Conservation (phyloP, 2,329 filamentous ascomycete species). For the Gyromitra esculenta region DNA sequence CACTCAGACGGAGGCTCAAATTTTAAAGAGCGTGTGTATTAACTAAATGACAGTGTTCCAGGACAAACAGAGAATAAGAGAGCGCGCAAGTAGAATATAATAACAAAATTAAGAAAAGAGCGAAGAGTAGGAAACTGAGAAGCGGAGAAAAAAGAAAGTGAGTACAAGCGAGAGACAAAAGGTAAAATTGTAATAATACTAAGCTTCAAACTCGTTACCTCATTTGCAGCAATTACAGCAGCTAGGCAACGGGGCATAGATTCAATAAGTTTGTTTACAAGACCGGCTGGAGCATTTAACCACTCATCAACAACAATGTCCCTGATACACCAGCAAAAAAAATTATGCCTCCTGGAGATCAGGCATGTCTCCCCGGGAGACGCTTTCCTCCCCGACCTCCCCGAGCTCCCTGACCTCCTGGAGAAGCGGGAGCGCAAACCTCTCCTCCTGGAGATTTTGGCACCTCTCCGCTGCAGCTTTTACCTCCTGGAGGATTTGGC, state of each 20-base stretch:
- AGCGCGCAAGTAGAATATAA: too few species aligned
- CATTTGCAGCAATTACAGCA: conserved; percentile 11
- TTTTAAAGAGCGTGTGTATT: background rate
- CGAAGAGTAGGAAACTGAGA: background rate
- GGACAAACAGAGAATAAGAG: background rate
- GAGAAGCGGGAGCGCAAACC: too few species aligned
- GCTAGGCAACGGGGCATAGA: conserved; percentile 10
- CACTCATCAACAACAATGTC: conserved; percentile 17
- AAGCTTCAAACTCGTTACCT: conserved; percentile 28
- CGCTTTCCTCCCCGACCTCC: too few species aligned
- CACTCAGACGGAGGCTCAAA: too few species aligned
- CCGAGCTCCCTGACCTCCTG: too few species aligned
- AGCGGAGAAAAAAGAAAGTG: background rate
- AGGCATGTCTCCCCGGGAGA: too few species aligned
- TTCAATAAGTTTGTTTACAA: conserved; percentile 4
- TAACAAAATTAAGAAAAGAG: background rate
- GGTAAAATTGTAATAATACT: background rate
- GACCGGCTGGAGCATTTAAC: background rate
- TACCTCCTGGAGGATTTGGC: too few species aligned
- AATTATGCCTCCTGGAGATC: too few species aligned
- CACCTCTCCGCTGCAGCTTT: too few species aligned
- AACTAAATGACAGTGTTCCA: background rate
- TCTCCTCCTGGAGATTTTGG: too few species aligned
- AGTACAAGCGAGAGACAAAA: background rate
- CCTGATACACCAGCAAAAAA: background rate